phyloP scores from a whole-genome alignment of 2,329 filamentous ascomycete genomes.

The Colletotrichum tamarilloi region DNA sequence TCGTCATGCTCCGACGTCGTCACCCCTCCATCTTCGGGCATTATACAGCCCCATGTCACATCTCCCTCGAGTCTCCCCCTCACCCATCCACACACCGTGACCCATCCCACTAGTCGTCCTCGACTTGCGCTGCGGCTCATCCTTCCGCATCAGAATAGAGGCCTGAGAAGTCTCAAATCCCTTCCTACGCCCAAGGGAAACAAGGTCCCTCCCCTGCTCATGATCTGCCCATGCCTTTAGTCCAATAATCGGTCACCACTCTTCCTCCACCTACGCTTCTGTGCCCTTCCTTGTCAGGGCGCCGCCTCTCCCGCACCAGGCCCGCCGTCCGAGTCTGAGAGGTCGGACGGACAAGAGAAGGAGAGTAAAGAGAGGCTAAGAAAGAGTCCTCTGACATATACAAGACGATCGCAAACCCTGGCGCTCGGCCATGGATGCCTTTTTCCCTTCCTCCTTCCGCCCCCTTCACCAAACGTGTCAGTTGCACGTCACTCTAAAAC shows the following conservation, averaged over 20 bases:
- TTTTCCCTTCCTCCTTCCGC: constrained; percentile 12
- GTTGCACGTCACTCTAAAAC: constrained; percentile 35
- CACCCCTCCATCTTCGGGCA: constrained; percentile 16
- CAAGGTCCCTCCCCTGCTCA: constrained; percentile 26
- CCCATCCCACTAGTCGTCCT: constrained; percentile 4
- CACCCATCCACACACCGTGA: neutral
- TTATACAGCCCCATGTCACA: constrained; percentile 8
- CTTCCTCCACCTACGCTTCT: neutral
- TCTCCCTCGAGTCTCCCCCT: neutral
- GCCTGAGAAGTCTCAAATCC: constrained; percentile 19
- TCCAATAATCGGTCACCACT: constrained; percentile 18
- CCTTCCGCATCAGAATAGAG: constrained; percentile 1
- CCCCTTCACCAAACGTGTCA: constrained; percentile 36
- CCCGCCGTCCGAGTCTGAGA: constrained; percentile 5
- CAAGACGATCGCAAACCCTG: constrained; percentile 31
- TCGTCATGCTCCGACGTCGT: constrained; percentile 18
- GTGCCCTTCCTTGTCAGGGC: constrained; percentile 20
- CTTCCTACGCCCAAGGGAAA: neutral
- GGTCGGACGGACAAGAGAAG: constrained; percentile 17
- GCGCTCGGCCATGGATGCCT: constrained; percentile 26
- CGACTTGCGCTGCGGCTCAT: constrained; percentile 19
- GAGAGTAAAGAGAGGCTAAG: neutral
- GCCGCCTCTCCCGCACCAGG: constrained; percentile 28
- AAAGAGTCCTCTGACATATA: constrained; percentile 10
- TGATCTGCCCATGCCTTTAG: constrained; percentile 30